phyloP scores from a whole-genome alignment of 208 protist species.

The Crithidia thermophila region DNA sequence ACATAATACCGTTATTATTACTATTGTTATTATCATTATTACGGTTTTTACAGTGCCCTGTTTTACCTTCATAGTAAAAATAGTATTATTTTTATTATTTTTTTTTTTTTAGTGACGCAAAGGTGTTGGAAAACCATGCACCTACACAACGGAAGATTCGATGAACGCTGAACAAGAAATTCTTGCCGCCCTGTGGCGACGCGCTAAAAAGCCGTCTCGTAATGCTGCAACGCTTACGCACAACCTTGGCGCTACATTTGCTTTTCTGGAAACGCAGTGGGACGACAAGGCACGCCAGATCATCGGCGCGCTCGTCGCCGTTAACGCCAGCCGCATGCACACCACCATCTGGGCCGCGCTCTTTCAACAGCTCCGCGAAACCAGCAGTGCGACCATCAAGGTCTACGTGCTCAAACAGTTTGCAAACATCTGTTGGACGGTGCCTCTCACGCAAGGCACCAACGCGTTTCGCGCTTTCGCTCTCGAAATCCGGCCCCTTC shows the following conservation, averaged over 20 bases:
- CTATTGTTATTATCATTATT: not conserved
- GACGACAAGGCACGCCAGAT: slow-evolving; percentile 27
- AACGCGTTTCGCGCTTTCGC: slow-evolving; percentile 55
- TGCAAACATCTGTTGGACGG: slow-evolving; percentile 37
- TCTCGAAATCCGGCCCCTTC: slow-evolving; percentile 31
- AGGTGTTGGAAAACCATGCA: not conserved
- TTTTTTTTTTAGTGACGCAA: slow-evolving; percentile 1
- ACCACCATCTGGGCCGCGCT: slow-evolving; percentile 60
- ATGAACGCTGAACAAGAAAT: slow-evolving; percentile 18
- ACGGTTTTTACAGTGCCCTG: not conserved
- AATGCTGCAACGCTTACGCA: slow-evolving; percentile 31
- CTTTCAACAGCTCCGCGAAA: slow-evolving; percentile 48
- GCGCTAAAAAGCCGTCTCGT: slow-evolving; percentile 19
- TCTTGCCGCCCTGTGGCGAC: slow-evolving; percentile 1
- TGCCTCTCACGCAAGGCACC: slow-evolving; percentile 35
- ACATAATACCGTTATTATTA: too few relatives aligned
- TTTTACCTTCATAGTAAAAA: not conserved
- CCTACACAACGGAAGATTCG: not conserved
- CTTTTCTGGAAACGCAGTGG: slow-evolving; percentile 29
- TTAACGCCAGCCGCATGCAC: slow-evolving; percentile 30
- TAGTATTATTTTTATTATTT: not conserved
- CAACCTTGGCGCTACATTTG: slow-evolving; percentile 17
- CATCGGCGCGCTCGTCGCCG: slow-evolving; percentile 27
- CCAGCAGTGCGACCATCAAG: slow-evolving; percentile 21
- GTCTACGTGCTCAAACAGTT: slow-evolving; percentile 55